These are phyloP conservation scores for peach (Prunus persica) DNA, from an alignment of 306 rosid species.

Conservation along the genomic window DNA sequence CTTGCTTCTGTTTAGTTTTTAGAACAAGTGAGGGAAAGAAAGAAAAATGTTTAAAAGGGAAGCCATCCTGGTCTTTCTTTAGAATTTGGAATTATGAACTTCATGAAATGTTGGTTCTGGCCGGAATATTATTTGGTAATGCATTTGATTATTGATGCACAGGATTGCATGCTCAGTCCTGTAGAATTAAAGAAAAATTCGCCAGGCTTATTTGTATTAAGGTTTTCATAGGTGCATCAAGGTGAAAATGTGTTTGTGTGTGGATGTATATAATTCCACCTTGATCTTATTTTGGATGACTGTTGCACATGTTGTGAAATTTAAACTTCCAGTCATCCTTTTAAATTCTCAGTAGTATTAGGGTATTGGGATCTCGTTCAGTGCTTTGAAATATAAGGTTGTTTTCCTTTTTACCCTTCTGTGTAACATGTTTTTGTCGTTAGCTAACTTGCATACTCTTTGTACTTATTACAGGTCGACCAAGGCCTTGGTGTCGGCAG, in stretches of 20 bases:
- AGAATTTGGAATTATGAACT: neutral
- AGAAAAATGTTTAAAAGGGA: neutral
- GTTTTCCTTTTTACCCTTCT: neutral
- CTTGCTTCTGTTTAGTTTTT: neutral
- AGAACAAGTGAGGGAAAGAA: neutral
- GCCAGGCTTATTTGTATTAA: neutral
- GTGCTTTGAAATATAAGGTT: neutral
- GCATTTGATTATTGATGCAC: neutral
- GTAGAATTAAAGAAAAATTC: neutral
- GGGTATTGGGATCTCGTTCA: neutral
- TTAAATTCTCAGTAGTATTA: neutral
- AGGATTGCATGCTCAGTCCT: neutral
- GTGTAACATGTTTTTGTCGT: neutral
- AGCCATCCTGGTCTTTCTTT: neutral
- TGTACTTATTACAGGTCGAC: constrained; percentile 64
- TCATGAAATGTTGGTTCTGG: neutral
- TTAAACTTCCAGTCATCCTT: neutral
- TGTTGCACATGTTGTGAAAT: neutral
- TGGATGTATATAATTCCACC: neutral
- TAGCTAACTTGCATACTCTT: constrained; percentile 15
- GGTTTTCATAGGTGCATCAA: neutral
- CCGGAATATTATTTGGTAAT: neutral
- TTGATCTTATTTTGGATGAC: neutral
- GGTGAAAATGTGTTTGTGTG: neutral
- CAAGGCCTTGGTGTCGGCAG: constrained; percentile 95